phyloP scores from a whole-genome alignment of 371 early-diverging fungal genomes.

The Aphelidium insulamus region DNA sequence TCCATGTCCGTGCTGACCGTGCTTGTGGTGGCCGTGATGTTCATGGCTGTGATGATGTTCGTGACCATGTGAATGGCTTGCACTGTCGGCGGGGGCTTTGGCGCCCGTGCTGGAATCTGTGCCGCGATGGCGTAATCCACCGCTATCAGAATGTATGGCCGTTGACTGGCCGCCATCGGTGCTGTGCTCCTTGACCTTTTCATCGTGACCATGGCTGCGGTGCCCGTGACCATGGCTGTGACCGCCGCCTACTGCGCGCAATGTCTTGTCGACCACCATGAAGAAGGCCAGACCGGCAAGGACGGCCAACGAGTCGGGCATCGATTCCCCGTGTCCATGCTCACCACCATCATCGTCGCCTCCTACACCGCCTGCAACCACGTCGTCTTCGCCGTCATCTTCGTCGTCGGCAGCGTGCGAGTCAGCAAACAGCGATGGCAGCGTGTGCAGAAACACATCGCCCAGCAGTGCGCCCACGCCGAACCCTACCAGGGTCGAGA shows the following conservation, averaged over 20 bases:
- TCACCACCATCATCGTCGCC: conserved; percentile 1
- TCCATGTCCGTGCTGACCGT: conserved; percentile 4
- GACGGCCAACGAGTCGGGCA: conserved; percentile 24
- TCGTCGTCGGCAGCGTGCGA: conserved; percentile 14
- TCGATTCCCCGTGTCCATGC: conserved; percentile 13
- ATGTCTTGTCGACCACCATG: conserved; percentile 52
- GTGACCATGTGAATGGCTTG: no score
- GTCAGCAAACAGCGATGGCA: conserved; percentile 53
- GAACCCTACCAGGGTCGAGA: no score
- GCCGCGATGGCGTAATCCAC: background rate
- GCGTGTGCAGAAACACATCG: conserved; percentile 59
- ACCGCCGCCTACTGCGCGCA: conserved; percentile 43
- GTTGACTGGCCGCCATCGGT: background rate
- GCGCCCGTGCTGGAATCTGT: no score
- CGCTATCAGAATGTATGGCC: background rate
- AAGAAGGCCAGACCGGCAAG: conserved; percentile 51
- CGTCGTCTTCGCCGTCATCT: conserved; percentile 2
- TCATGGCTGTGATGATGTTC: conserved; percentile 24
- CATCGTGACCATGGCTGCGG: conserved; percentile 15
- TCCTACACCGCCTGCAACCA: no score
- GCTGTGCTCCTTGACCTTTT: background rate
- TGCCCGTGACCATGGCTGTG: conserved; percentile 16
- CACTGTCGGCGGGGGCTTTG: no score
- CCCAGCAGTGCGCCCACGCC: no score
- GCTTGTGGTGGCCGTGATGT: conserved; percentile 12